A percentile compares a stretch with the other conserved stretches of the same genome.
phyloP scores from a whole-genome alignment of 106 monocot species.

The Triglochin maritima region DNA sequence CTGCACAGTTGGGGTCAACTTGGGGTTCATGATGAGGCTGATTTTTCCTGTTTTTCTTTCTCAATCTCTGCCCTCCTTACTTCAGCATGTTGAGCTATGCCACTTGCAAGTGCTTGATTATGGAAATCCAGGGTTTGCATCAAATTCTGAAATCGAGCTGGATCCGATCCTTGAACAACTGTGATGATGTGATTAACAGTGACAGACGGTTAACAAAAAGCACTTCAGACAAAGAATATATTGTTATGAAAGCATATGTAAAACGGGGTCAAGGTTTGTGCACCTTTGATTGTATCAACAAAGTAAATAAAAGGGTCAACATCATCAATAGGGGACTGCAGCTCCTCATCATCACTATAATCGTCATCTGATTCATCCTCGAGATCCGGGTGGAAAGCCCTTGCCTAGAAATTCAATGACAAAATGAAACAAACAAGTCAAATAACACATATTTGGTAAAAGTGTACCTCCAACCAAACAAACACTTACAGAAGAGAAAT shows the following conservation, averaged over 20 bases:
- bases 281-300: conserved; percentile 80
- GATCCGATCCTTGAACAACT: conserved; percentile 74
- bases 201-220: no score
- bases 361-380: conserved; percentile 69
- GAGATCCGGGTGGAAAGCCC: conserved; percentile 51
- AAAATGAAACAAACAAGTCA: background rate
- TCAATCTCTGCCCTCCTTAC: conserved; percentile 57
- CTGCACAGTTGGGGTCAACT: background rate
- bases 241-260: no score
- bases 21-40: conserved; percentile 16
- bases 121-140: conserved; percentile 85
- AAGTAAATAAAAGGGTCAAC: conserved; percentile 91
- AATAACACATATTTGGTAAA: no score
- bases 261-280: no score
- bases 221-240: no score
- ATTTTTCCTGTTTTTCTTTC: conserved; percentile 79
- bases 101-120: conserved; percentile 70
- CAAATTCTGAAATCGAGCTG: conserved; percentile 58
- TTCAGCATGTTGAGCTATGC: conserved; percentile 71
- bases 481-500: no score
- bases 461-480: no score
- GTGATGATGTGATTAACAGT: background rate
- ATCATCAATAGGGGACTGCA: conserved; percentile 82
- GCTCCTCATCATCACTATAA: conserved; percentile 73
- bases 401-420: conserved; percentile 34